phyloP scores from a whole-genome alignment of 2,329 filamentous ascomycete species.

The Ilyonectria destructans region DNA sequence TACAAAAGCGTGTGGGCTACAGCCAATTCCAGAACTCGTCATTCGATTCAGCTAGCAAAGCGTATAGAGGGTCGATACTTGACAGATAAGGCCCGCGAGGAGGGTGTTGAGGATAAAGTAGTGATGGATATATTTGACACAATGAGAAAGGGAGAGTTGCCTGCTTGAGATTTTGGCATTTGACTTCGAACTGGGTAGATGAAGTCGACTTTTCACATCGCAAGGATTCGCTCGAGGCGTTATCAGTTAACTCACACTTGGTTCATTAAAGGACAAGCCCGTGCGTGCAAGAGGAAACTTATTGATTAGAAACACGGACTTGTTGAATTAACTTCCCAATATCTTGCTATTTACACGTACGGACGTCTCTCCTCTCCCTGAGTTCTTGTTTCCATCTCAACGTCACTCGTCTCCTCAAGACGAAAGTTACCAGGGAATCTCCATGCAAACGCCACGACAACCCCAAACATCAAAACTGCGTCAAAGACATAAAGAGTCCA shows the following conservation, averaged over 20 bases:
- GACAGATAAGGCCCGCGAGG: not conserved
- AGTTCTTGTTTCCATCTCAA: not conserved
- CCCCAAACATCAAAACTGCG: slow-evolving; percentile 16
- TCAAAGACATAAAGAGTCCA: slow-evolving; percentile 27
- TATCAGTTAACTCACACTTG: no score
- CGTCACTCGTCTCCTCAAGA: not conserved
- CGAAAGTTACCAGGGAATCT: not conserved
- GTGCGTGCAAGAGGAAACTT: no score
- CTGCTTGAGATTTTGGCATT: not conserved
- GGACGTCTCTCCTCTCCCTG: not conserved
- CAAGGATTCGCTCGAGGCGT: no score
- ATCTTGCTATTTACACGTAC: not conserved
- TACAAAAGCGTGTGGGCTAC: not conserved
- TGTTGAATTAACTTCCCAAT: no score
- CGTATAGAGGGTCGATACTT: not conserved
- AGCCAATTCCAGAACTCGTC: not conserved
- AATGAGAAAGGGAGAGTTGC: not conserved
- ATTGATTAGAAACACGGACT: no score
- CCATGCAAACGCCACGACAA: not conserved
- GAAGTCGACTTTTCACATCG: no score
- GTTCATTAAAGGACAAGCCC: no score
- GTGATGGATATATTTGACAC: not conserved
- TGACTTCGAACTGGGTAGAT: no score
- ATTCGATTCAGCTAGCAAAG: not conserved
- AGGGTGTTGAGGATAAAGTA: not conserved